phyloP scores from a whole-genome alignment of 495 filamentous ascomycete species.

The Letharia columbiana region DNA sequence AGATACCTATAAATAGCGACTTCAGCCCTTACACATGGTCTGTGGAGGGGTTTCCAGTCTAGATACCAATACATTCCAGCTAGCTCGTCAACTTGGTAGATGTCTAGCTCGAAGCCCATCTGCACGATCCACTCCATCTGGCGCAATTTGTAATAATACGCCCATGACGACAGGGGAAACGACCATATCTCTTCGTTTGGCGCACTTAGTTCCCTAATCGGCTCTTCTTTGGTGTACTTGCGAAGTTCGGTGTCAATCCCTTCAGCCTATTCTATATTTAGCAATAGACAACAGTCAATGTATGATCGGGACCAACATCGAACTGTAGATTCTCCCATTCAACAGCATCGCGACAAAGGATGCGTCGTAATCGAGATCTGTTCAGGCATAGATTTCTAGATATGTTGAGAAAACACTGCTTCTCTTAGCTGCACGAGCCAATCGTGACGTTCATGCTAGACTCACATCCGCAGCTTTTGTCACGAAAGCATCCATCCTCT shows the following conservation, averaged over 20 bases:
- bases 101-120: conserved; percentile 89
- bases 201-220: conserved; percentile 38
- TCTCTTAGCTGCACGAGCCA: conserved; percentile 2
- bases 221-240: conserved; percentile 51
- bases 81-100: conserved; percentile 82
- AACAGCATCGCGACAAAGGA: conserved; percentile 67
- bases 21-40: background rate
- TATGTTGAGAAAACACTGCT: conserved; percentile 68
- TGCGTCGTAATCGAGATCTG: conserved; percentile 74
- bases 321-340: conserved; percentile 81
- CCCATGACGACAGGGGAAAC: conserved; percentile 79
- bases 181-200: conserved; percentile 42
- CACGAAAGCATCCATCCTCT: conserved; percentile 72
- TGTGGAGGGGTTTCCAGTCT: background rate
- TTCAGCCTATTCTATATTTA: conserved; percentile 44
- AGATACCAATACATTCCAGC: conserved; percentile 83
- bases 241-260: conserved; percentile 68
- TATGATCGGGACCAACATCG: conserved; percentile 42
- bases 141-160: conserved; percentile 76
- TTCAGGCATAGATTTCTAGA: conserved; percentile 83
- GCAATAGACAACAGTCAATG: background rate
- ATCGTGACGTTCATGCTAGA: background rate
- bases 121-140: conserved; percentile 84
- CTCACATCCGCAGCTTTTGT: conserved; percentile 55
- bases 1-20: conserved; percentile 31